Evolutionary conservation across 2,329 filamentous ascomycete species (phyloP).

Genomic region (Aaosphaeria pasadenensis): DNA sequence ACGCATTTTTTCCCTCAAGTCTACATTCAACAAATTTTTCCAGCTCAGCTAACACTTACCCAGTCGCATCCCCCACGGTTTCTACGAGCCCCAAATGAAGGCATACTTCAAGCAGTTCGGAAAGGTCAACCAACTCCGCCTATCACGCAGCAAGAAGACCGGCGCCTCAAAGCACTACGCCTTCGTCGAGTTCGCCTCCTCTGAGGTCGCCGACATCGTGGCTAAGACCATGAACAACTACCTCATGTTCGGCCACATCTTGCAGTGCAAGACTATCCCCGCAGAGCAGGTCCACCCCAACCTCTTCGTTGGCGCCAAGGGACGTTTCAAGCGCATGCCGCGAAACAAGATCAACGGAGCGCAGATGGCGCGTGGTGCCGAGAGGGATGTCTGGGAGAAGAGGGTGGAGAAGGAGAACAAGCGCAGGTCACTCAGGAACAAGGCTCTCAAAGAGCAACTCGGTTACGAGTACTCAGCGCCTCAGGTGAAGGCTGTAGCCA

Average conservation of each 20-base stretch:
- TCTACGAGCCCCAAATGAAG: conserved; percentile 95
- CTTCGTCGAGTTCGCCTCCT: conserved; percentile 81
- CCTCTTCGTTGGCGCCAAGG: conserved; percentile 87
- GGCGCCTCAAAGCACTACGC: conserved; percentile 91
- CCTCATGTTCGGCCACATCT: conserved; percentile 87
- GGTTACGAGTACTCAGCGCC: conserved; percentile 83
- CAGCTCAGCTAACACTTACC: not conserved
- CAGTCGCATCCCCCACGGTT: conserved; percentile 83
- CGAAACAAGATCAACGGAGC: conserved; percentile 82
- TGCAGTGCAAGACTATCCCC: conserved; percentile 80
- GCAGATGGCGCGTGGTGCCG: conserved; percentile 68
- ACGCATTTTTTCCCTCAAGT: conserved; percentile 16
- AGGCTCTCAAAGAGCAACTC: conserved; percentile 73
- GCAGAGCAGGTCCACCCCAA: conserved; percentile 74
- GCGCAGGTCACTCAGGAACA: conserved; percentile 65
- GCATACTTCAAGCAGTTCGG: conserved; percentile 95
- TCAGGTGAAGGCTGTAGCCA: conserved; percentile 61
- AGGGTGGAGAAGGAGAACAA: conserved; percentile 71
- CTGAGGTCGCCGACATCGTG: conserved; percentile 84
- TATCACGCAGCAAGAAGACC: conserved; percentile 89
- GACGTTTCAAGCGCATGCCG: conserved; percentile 83
- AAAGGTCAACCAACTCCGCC: conserved; percentile 69
- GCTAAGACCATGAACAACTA: conserved; percentile 98
- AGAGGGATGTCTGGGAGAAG: conserved; percentile 74
- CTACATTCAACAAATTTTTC: not conserved